Percentiles rank a stretch among this genome's conserved stretches.
Conservation (phyloP, 106 monocot genomes). For the Hemerocallis citrina region DNA sequence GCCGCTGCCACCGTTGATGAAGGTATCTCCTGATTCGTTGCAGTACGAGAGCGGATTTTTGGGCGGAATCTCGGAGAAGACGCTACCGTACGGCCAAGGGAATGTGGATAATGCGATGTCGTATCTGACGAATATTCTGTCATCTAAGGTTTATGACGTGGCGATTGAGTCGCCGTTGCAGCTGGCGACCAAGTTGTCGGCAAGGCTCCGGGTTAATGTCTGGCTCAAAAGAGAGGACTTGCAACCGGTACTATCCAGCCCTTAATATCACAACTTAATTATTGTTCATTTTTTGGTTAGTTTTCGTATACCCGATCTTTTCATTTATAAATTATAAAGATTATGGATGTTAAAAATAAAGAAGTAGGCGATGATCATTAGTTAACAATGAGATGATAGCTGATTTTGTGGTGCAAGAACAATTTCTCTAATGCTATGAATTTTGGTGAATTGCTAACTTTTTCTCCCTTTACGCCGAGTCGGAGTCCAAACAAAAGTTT, state of each 20-base stretch:
- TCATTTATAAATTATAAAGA: no score
- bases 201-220: constrained; percentile 60
- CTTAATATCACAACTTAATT: no score
- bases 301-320: no score
- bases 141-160: constrained; percentile 86
- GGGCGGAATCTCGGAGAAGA: constrained; percentile 33
- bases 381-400: no score
- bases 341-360: no score
- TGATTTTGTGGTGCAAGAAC: no score
- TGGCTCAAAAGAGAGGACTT: constrained; percentile 88
- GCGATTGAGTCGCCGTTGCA: constrained; percentile 87
- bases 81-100: not conserved
- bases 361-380: no score
- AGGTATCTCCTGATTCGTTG: constrained; percentile 40
- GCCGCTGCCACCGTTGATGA: constrained; percentile 7
- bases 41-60: constrained; percentile 63
- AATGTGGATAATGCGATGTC: constrained; percentile 36
- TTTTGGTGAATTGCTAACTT: no score
- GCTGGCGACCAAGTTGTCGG: constrained; percentile 63
- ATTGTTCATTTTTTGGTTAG: no score
- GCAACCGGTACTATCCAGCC: constrained; percentile 80
- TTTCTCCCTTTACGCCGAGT: no score
- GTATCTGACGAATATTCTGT: constrained; percentile 58
- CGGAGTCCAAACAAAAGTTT: no score
- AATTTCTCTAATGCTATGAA: no score